Base-by-base conservation (phyloP, 352 stramenopile species). In the Globisporangium nunn region DNA sequence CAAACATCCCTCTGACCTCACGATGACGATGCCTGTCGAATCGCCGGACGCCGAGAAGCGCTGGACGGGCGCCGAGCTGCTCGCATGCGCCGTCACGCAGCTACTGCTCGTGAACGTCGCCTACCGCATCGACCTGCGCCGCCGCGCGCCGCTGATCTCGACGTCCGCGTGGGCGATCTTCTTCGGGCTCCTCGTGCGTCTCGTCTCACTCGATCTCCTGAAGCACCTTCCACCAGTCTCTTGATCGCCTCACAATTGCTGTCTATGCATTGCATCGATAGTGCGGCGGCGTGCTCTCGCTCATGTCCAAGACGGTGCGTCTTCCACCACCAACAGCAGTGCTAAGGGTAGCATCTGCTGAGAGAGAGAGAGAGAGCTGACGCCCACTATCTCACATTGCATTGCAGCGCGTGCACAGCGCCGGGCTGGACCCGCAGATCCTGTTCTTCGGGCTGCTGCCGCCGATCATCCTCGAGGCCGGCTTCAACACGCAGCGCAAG, bases 391-490 rank as follows among this genome's bases (percentile, higher is more conserved):
- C 33, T 7, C 8, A 37, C 3, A 37, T n/a, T n/a, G 8, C 6
- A 17, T 6, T 14, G 14, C 18, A 53, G 57, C 70, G 59, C 33
- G 67, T 70, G 11, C 45, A 61, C 33, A 70, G 59, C 11, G 62
- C 63, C 3, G 74, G 76, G 0, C 50, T 87, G 8, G 64, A 85
- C 41, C 74, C 74, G 14, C 51, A 82, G 53, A 64, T 79, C 17
- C 63, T 87, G 3, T 87, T 87, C 63, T 81, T 81, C 46, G 76
- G 74, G 1, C 43, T 87, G 40, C 57, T 87, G 37, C 76, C 76
- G 23, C 76, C 76, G 14, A 87, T 87, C 68, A 87, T 87, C 57
- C 61, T 85, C 41, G 76, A 87, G 56, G 76, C 76, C 0, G 76
- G 76, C 18, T 80, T 87, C 67, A 77, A 78, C 58, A 83, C 74